Evolutionary conservation across 768 basidiomycete species (phyloP).

Genomic region (Termitomyces sp.): DNA sequence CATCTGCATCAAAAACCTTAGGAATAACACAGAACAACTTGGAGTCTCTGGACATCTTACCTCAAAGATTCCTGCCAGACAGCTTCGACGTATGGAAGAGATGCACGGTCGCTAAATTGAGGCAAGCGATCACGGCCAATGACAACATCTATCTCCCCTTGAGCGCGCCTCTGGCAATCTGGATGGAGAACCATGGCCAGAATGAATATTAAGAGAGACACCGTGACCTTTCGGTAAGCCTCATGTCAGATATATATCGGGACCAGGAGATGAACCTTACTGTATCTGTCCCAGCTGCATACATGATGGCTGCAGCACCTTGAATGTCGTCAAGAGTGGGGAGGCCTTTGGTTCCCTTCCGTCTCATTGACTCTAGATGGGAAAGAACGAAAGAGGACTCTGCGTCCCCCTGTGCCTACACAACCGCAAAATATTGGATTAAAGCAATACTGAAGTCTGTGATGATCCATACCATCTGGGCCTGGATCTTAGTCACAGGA

Average conservation of each 20-base stretch:
- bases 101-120: slow-evolving; percentile 12
- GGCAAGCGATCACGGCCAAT: slow-evolving; percentile 14
- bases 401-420: background rate
- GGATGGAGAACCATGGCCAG: slow-evolving; percentile 16
- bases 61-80: slow-evolving; percentile 9
- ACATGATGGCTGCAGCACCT: background rate
- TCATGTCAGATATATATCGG: background rate
- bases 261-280: background rate
- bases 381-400: background rate
- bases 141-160: slow-evolving; percentile 13
- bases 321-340: background rate
- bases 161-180: slow-evolving; percentile 10
- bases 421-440: too few species aligned
- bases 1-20: slow-evolving; percentile 2
- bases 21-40: background rate
- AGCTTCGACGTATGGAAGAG: slow-evolving; percentile 12
- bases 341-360: background rate
- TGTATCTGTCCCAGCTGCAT: background rate
- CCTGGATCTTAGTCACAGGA: background rate
- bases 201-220: slow-evolving; percentile 7
- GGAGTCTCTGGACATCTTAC: background rate
- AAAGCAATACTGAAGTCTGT: background rate
- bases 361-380: background rate
- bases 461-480: background rate
- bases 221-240: background rate